Evolutionary conservation across 2,329 filamentous ascomycete genomes (phyloP), one percentile per base, ranked within the genome.

Genomic region (Fusarium redolens): DNA sequence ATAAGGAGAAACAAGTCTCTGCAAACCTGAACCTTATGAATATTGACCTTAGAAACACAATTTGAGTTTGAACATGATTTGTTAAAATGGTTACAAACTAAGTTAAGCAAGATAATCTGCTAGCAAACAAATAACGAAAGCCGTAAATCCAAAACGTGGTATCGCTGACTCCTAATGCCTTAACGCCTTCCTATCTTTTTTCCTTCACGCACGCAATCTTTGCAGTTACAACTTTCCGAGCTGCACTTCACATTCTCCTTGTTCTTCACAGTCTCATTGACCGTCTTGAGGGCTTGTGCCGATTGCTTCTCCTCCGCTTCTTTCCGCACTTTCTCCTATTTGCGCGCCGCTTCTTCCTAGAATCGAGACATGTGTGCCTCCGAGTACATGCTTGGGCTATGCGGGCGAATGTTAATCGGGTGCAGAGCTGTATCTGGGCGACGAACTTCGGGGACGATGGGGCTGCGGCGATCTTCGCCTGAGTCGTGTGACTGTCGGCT

Each of bases 391-490:
- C 82, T 86, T 5, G 63, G 54, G 76, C 81, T 85, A 33, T 79
- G 78, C 5, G 80, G 80, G 37, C 80, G 82, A 55, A 85, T 84
- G 73, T 86, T 82, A 47, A 85, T 85, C 31, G 90, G 90, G 73
- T 92, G 90, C 71, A 90, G 68, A 4, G 87, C 87, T 12, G 89
- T 89, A 33, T 87, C 85, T 2, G 90, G 90, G 15, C 89, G 85
- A 77, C 85, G 83, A 17, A 91, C 68, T 1, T 83, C 83, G 3
- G 89, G 89, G 28, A 86, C 81, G 69, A 92, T 87, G 4, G 90
- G 90, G 71, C 88, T 90, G 56, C 81, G 79, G 55, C 86, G 84
- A 37, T 77, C 79, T 65, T 72, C 65, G 56, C 75, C 69, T 33
- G 68, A 75, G 22, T 73, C 62, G 55, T 71, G 43, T 18, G 55